Conservation (phyloP, 306 rosid species). For the Lagenaria siceraria region DNA sequence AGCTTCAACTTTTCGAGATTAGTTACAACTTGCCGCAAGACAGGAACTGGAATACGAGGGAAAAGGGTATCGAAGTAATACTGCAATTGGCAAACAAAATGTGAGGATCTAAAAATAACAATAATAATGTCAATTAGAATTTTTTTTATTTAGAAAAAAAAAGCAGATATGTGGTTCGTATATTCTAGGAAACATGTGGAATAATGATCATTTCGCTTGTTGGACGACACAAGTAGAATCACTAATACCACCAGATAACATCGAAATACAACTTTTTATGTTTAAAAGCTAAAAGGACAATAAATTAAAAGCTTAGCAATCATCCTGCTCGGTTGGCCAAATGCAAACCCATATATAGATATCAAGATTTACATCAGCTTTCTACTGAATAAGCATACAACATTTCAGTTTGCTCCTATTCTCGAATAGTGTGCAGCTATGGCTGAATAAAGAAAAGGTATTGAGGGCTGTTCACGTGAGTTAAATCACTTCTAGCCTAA, state of each 20-base stretch:
- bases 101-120: background rate
- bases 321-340: background rate
- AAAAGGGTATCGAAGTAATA: conserved; percentile 95
- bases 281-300: background rate
- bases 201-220: background rate
- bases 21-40: conserved; percentile 68
- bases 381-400: background rate
- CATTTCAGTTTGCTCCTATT: background rate
- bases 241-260: background rate
- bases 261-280: background rate
- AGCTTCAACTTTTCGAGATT: conserved; percentile 81
- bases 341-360: background rate
- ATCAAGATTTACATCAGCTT: background rate
- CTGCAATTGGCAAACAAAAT: conserved; percentile 43
- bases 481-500: background rate
- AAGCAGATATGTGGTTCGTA: background rate
- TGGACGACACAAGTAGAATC: background rate
- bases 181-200: background rate
- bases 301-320: background rate
- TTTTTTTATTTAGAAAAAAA: too few species aligned
- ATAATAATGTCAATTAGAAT: background rate
- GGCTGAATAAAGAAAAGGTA: background rate
- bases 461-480: too few species aligned
- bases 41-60: conserved; percentile 98
- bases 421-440: background rate